Base-by-base conservation (phyloP, 257 asterid species). In the Solanum chilense region DNA sequence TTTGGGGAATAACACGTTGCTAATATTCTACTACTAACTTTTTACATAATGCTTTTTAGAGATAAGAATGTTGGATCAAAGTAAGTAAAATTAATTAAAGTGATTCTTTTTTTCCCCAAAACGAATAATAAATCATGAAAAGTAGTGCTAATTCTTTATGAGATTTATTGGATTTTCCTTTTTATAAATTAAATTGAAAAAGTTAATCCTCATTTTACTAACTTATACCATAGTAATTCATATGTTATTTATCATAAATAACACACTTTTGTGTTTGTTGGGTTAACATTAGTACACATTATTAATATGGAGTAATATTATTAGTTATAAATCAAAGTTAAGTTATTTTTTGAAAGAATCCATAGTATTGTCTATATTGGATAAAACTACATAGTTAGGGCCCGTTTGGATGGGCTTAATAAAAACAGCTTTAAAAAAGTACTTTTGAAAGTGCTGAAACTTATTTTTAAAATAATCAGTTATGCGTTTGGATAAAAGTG, bases 41-140 rank as follows among this genome's bases (percentile, higher is more conserved):
- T 27, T 93, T 91, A 89, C 31, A 66, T 86, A 85, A 81, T 94
- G 94, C 92, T 91, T 91, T 91, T 76, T 77, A 84, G 91, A 91
- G 94, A 92, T 92, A 92, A 92, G 94, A 95, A 92, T 92, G 98
- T 92, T 86, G 91, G 93, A 91, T 92, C 92, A 93, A 89, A 88
- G 87, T 85, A 82, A 25, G 9, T 18, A 23, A n/a, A 74, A 85
- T 85, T 82, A 92, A 88, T 84, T 83, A 92, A 88, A 84, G 89
- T 86, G 81, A 86, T 86, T 91, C 92, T 90, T 21, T 92, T 91
- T 35, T 92, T 35, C 92, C 86, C 91, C 92, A 87, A 91, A 92
- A 92, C 90, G 92, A 90, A 89, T 93, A 91, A 88, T 90, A 89
- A 88, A 86, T 89, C 95, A 95, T 95, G 83, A 92, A 95, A 92